Evolutionary conservation across 2,329 filamentous ascomycete genomes (phyloP).

Genomic region (Simplicillium sp.): DNA sequence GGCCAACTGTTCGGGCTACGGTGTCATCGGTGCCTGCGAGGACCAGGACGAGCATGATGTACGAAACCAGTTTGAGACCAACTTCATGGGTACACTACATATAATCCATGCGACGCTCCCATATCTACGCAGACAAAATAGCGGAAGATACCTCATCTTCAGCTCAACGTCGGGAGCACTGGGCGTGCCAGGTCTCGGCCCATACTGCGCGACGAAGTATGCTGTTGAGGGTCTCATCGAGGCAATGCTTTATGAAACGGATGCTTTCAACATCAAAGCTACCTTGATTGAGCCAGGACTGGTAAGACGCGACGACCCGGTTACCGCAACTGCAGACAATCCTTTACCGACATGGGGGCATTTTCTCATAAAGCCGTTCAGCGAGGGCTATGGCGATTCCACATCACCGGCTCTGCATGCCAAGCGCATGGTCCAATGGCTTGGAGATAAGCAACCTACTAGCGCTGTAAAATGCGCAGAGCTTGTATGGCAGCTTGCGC

Average conservation of each 20-base stretch:
- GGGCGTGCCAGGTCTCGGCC: constrained; percentile 86
- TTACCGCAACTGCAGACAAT: constrained; percentile 32
- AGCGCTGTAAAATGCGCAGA: constrained; percentile 90
- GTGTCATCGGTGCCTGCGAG: constrained; percentile 90
- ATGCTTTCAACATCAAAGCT: constrained; percentile 83
- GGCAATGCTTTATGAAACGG: constrained; percentile 92
- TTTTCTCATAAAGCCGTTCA: constrained; percentile 81
- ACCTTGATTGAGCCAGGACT: constrained; percentile 89
- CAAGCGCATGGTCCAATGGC: constrained; percentile 85
- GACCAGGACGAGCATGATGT: constrained; percentile 95
- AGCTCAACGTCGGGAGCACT: constrained; percentile 85
- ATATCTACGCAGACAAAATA: constrained; percentile 69
- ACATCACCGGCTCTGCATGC: constrained; percentile 83
- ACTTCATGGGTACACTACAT: constrained; percentile 91
- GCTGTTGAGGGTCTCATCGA: constrained; percentile 93
- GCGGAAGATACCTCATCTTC: constrained; percentile 86
- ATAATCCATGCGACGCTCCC: constrained; percentile 85
- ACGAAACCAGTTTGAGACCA: constrained; percentile 93
- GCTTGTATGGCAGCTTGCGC: constrained; percentile 86
- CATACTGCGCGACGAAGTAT: constrained; percentile 95
- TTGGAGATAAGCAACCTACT: constrained; percentile 84
- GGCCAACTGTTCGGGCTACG: constrained; percentile 90
- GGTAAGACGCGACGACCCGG: constrained; percentile 73
- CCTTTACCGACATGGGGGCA: constrained; percentile 79
- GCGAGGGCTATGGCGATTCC: constrained; percentile 67